These are phyloP conservation scores for Aspergillus sp. DNA, from an alignment of 2,329 filamentous ascomycete genomes.

Conservation along the genomic window DNA sequence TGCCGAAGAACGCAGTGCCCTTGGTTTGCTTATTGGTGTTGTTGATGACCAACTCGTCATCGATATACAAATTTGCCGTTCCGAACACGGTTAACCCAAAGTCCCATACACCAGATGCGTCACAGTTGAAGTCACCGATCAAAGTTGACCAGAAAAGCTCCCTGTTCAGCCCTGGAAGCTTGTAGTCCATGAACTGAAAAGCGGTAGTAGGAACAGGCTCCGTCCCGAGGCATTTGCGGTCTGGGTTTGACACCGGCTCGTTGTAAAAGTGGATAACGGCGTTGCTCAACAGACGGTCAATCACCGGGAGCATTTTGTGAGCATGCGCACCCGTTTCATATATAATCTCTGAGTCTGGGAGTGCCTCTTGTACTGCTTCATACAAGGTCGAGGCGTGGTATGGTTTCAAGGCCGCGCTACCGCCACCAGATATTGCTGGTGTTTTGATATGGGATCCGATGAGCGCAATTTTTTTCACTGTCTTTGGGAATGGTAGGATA, in stretches of 20 bases:
- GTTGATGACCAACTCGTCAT: slow-evolving; percentile 62
- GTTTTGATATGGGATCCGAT: slow-evolving; percentile 54
- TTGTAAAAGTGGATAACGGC: slow-evolving; percentile 55
- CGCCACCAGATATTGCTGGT: slow-evolving; percentile 56
- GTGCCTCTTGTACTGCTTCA: slow-evolving; percentile 34
- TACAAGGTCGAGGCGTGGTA: slow-evolving; percentile 43
- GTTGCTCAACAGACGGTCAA: slow-evolving; percentile 28
- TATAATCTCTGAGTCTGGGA: slow-evolving; percentile 25
- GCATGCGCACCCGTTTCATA: slow-evolving; percentile 62
- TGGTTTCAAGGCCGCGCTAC: slow-evolving; percentile 55
- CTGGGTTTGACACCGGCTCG: slow-evolving; percentile 50
- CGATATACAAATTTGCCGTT: slow-evolving; percentile 61
- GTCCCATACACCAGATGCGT: slow-evolving; percentile 60
- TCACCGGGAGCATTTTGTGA: slow-evolving; percentile 40
- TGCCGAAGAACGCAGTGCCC: slow-evolving; percentile 64
- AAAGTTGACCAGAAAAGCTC: slow-evolving; percentile 22
- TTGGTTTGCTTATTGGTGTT: slow-evolving; percentile 61
- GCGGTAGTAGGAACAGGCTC: slow-evolving; percentile 41
- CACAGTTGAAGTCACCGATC: slow-evolving; percentile 56
- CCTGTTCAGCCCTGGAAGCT: slow-evolving; percentile 50
- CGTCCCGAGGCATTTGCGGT: slow-evolving; percentile 52
- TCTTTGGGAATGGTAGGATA: slow-evolving; percentile 55
- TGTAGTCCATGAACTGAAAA: slow-evolving; percentile 52
- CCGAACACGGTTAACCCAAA: slow-evolving; percentile 63
- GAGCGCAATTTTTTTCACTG: slow-evolving; percentile 45